Conservation (phyloP, 345 rosid species). For the Draba incana region DNA sequence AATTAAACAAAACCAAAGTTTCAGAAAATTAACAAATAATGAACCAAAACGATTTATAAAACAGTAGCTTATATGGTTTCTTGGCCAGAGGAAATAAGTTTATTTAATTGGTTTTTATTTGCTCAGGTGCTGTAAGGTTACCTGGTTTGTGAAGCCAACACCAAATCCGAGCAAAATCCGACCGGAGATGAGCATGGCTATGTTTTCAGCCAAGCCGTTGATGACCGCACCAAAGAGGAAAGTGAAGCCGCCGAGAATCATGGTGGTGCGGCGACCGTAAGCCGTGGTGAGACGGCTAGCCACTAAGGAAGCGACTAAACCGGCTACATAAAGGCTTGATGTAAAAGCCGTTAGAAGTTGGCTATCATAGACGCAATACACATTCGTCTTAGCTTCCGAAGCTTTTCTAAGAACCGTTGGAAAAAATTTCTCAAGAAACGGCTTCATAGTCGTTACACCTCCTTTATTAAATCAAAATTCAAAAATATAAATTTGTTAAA, state of each 20-base stretch:
- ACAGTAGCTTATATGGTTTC: too few species aligned
- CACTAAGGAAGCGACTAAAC: constrained; percentile 63
- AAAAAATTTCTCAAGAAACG: constrained; percentile 79
- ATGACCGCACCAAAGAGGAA: constrained; percentile 75
- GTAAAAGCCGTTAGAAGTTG: constrained; percentile 72
- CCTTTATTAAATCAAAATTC: constrained; percentile 42
- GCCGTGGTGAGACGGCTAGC: constrained; percentile 67
- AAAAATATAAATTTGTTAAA: not conserved
- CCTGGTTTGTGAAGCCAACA: constrained; percentile 93
- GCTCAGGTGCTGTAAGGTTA: constrained; percentile 18
- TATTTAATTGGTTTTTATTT: too few species aligned
- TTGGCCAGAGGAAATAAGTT: too few species aligned
- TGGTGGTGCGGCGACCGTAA: constrained; percentile 68
- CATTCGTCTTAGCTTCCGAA: constrained; percentile 54
- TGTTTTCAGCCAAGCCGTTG: constrained; percentile 68
- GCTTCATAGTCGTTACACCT: constrained; percentile 85
- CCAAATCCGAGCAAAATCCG: constrained; percentile 87
- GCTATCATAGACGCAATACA: constrained; percentile 70
- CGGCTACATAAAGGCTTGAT: constrained; percentile 77
- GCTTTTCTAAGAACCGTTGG: constrained; percentile 62
- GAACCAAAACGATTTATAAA: too few species aligned
- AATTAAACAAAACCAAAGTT: too few species aligned
- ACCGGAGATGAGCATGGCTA: constrained; percentile 79
- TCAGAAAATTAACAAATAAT: too few species aligned
- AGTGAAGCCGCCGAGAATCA: constrained; percentile 72